These are phyloP conservation scores for Cordyceps sp. DNA, from an alignment of 2,329 filamentous ascomycete genomes.

Conservation along the genomic window DNA sequence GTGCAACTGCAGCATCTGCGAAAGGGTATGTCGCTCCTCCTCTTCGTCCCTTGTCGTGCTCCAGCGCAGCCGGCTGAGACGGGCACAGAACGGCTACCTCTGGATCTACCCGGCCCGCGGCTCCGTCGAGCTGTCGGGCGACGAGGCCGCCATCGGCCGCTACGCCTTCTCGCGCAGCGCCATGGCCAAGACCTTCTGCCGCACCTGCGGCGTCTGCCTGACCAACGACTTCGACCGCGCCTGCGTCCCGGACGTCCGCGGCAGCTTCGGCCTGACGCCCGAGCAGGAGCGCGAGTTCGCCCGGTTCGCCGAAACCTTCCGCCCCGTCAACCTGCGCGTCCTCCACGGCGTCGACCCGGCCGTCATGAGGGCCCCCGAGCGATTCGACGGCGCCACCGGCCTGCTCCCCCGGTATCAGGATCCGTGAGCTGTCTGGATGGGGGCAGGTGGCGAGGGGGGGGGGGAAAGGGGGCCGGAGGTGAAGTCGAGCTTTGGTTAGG, in stretches of 20 bases:
- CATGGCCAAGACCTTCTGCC: conserved; percentile 28
- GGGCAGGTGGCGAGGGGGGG: no score
- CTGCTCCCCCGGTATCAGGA: conserved; percentile 7
- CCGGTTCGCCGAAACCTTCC: conserved; percentile 1
- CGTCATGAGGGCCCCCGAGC: conserved; percentile 5
- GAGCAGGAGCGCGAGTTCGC: conserved; percentile 6
- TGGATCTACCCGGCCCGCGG: conserved; percentile 26
- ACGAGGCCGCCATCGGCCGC: conserved; percentile 17
- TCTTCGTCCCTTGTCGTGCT: no score
- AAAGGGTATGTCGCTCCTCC: conserved; percentile 14
- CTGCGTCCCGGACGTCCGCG: no score
- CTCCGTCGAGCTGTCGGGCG: conserved; percentile 23
- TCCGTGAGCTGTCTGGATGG: neutral
- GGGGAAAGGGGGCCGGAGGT: neutral
- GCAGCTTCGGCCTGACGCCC: neutral
- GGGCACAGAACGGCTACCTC: conserved; percentile 19
- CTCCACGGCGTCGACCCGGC: conserved; percentile 20
- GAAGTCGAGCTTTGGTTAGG: no score
- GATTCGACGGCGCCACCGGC: conserved; percentile 10
- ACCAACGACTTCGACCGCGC: conserved; percentile 11
- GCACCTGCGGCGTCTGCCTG: conserved; percentile 27
- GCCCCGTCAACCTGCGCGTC: conserved; percentile 21
- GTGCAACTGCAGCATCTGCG: conserved; percentile 36
- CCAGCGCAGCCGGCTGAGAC: neutral
- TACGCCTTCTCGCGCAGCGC: conserved; percentile 19